Evolutionary conservation across 1,284 basidiomycete species (phyloP).

Genomic region (Phellinidium pouzarii): DNA sequence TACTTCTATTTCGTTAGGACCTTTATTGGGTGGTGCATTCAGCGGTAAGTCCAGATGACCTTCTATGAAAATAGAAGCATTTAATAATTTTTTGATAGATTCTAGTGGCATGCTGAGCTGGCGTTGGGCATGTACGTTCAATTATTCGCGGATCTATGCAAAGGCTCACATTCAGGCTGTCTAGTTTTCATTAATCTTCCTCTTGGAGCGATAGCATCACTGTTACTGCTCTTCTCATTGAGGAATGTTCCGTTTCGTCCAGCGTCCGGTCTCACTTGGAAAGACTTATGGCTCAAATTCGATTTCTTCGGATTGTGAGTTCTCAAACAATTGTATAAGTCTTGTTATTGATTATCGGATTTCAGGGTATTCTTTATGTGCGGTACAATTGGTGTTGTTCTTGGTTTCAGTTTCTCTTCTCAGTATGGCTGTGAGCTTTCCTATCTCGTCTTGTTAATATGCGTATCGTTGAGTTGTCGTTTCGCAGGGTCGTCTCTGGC

Average conservation of each 20-base stretch:
- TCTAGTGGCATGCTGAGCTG: conserved; percentile 40
- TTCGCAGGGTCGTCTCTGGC: conserved; percentile 50
- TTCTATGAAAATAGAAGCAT: conserved; percentile 18
- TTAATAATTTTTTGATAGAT: conserved; percentile 23
- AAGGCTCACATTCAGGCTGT: conserved; percentile 4
- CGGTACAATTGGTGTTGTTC: conserved; percentile 65
- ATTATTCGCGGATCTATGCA: not conserved
- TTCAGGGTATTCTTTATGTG: conserved; percentile 62
- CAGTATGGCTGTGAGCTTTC: conserved; percentile 54
- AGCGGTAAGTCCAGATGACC: conserved; percentile 45
- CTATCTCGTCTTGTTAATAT: conserved; percentile 11
- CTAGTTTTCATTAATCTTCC: conserved; percentile 76
- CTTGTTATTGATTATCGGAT: conserved; percentile 20
- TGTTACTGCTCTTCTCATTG: conserved; percentile 54
- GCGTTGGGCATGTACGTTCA: conserved; percentile 73
- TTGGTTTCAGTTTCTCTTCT: conserved; percentile 71
- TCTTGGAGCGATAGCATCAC: conserved; percentile 52
- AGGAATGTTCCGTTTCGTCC: conserved; percentile 44
- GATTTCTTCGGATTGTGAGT: conserved; percentile 73
- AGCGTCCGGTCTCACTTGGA: conserved; percentile 47
- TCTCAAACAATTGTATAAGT: conserved; percentile 15
- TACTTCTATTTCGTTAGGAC: conserved; percentile 35
- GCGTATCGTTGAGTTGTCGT: conserved; percentile 12
- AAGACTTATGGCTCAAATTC: conserved; percentile 44
- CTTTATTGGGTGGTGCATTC: conserved; percentile 70